A percentile compares a stretch with the other conserved stretches of the same genome.
Evolutionary conservation across 2,329 filamentous ascomycete genomes (phyloP).

Genomic region (Aspergillus sp.): DNA sequence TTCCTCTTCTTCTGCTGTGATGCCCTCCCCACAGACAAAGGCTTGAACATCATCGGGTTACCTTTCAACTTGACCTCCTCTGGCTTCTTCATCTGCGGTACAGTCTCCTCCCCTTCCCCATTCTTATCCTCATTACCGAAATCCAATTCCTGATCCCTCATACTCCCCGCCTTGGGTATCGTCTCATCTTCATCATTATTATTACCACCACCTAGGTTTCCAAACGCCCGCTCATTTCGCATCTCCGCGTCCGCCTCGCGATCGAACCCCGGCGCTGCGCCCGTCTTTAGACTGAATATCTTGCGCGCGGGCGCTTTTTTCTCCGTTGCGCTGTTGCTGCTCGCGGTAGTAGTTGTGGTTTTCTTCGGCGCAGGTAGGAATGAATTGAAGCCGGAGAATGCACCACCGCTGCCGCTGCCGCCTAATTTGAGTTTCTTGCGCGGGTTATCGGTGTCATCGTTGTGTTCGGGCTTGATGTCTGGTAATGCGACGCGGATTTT

Average conservation of each 20-base stretch:
- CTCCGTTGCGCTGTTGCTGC: conserved; percentile 15
- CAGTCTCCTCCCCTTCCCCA: background rate
- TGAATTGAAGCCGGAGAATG: conserved; percentile 80
- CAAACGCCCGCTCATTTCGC: conserved; percentile 29
- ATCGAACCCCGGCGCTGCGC: conserved; percentile 77
- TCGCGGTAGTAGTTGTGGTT: conserved; percentile 18
- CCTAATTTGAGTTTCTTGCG: conserved; percentile 69
- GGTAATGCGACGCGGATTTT: conserved; percentile 83
- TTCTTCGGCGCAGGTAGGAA: conserved; percentile 83
- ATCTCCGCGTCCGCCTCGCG: conserved; percentile 55
- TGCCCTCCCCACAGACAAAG: conserved; percentile 78
- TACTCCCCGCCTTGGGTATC: conserved; percentile 30
- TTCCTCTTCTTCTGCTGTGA: conserved; percentile 67
- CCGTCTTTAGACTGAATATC: conserved; percentile 77
- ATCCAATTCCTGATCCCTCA: conserved; percentile 14
- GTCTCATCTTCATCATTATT: conserved; percentile 25
- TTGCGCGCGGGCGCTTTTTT: conserved; percentile 49
- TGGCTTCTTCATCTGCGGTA: conserved; percentile 17
- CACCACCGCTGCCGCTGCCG: conserved; percentile 59
- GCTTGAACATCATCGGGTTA: conserved; percentile 84
- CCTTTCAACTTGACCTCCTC: conserved; percentile 60
- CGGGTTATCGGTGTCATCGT: conserved; percentile 53
- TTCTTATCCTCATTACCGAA: conserved; percentile 3
- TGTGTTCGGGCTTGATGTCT: conserved; percentile 45
- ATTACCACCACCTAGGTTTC: conserved; percentile 15